Conservation (phyloP, 495 filamentous ascomycete genomes). For the Penicillium egyptiacum region DNA sequence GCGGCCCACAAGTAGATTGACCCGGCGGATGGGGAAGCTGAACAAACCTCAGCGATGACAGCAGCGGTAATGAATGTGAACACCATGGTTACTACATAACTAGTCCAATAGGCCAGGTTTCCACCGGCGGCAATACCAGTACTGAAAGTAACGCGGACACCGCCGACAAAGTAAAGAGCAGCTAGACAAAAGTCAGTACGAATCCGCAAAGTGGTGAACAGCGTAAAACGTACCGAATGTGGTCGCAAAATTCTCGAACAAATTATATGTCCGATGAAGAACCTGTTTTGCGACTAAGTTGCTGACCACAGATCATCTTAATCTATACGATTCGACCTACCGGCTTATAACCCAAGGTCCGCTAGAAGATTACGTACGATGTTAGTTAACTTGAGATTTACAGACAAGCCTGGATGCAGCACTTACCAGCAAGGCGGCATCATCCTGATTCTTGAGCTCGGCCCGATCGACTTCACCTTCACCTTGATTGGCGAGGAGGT, state of each 20-base stretch:
- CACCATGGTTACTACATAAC: constrained; percentile 55
- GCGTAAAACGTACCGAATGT: constrained; percentile 48
- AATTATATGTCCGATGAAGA: constrained; percentile 47
- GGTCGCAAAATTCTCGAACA: constrained; percentile 56
- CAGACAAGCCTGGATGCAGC: neutral
- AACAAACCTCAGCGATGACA: constrained; percentile 57
- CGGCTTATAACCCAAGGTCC: constrained; percentile 51
- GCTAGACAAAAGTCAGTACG: constrained; percentile 30
- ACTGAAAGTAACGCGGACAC: constrained; percentile 56
- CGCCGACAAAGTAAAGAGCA: constrained; percentile 57
- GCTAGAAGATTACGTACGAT: constrained; percentile 24
- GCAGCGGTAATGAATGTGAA: constrained; percentile 59
- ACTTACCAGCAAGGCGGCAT: constrained; percentile 47
- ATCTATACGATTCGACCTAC: constrained; percentile 31
- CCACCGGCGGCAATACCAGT: constrained; percentile 58
- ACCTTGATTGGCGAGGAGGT: constrained; percentile 21
- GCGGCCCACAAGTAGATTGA: constrained; percentile 61
- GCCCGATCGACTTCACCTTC: constrained; percentile 36
- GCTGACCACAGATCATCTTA: neutral
- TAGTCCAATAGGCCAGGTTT: constrained; percentile 59
- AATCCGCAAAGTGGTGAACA: neutral
- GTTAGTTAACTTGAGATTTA: neutral
- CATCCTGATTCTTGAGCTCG: constrained; percentile 38
- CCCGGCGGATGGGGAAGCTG: constrained; percentile 54
- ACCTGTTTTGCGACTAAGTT: constrained; percentile 32